phyloP scores from a whole-genome alignment of 1,284 basidiomycete species.

The Gymnopus androsaceus region DNA sequence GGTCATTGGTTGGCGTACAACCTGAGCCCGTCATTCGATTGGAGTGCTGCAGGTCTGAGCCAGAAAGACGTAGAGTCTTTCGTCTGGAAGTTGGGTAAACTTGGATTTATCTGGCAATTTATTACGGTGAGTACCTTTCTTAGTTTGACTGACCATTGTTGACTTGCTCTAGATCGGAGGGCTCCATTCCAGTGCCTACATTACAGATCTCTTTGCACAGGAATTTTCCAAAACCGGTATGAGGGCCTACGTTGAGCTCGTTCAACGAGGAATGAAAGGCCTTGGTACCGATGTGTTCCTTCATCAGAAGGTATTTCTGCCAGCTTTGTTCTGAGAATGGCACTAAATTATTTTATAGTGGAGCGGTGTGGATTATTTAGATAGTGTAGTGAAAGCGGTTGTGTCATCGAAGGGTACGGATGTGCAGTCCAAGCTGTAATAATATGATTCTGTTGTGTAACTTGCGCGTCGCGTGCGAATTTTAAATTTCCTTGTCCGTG shows the following conservation, averaged over 20 bases:
- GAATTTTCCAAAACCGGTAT: constrained; percentile 89
- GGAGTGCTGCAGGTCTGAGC: constrained; percentile 88
- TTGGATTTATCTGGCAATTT: constrained; percentile 97
- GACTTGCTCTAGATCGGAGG: constrained; percentile 83
- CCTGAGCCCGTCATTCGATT: constrained; percentile 90
- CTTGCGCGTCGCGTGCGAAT: neutral
- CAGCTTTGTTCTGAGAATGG: constrained; percentile 14
- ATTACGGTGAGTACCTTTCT: constrained; percentile 74
- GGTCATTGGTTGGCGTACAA: constrained; percentile 96
- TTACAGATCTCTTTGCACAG: constrained; percentile 90
- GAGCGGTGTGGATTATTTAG: constrained; percentile 93
- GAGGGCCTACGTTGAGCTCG: constrained; percentile 87
- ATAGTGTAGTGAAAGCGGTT: constrained; percentile 93
- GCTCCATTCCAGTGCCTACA: constrained; percentile 96
- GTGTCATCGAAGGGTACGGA: constrained; percentile 92
- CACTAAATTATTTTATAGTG: constrained; percentile 53
- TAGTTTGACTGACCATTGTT: constrained; percentile 15
- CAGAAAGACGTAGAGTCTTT: constrained; percentile 87
- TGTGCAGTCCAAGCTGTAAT: constrained; percentile 44
- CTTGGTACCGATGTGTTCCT: constrained; percentile 90
- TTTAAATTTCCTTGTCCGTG: too few species aligned
- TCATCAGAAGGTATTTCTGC: constrained; percentile 68
- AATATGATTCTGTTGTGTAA: neutral
- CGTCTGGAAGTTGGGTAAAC: constrained; percentile 92
- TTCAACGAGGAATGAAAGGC: constrained; percentile 86